Base-by-base conservation (phyloP, 176 grass and related monocot genomes). In the Lolium perenne region DNA sequence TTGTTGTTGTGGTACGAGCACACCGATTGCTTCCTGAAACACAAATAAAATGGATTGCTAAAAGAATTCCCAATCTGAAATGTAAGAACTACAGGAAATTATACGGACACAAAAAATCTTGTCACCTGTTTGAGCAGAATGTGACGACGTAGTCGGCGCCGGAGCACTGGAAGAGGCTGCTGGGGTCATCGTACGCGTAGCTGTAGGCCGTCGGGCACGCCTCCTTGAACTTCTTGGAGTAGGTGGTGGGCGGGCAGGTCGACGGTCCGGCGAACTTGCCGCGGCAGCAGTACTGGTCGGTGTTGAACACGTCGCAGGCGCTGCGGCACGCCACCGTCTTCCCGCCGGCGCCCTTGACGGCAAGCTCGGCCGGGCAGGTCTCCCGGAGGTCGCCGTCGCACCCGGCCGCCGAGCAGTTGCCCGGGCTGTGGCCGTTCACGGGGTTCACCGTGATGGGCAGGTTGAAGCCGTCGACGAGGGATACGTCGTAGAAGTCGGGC, bases 211-310 rank as follows among this genome's bases (percentile, higher is more conserved):
- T 74, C 0, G 93, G 93, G 82, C 93, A 95, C 2, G 90, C 88
- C 12, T 77, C 65, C 90, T 95, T 95, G 63, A 95, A 95, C 65
- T 59, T 67, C 82, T 90, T 90, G 13, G 90, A 95, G 74, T 95
- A 95, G 15, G 26, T 18, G 13, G 90, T 95, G 4, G 93, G 93
- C 80, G 83, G 79, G 85, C 93, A 95, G 0, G 90, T 90, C 1
- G 2, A 5, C 0, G 93, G 14, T 20, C 83, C 83, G 21, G 74
- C 93, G 58, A 68, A 90, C 43, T 74, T 48, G 3, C 93, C 93
- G 40, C 87, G 67, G 85, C 93, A 92, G 86, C 93, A 92, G 79
- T 95, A 95, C 90, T 95, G 49, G 58, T 95, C 93, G 8, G 90
- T 92, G 85, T 86, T 9, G 35, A 95, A 95, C 43, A 95, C 90